Evolutionary conservation across 2,329 filamentous ascomycete species (phyloP).

Genomic region (Claviceps spartinae): DNA sequence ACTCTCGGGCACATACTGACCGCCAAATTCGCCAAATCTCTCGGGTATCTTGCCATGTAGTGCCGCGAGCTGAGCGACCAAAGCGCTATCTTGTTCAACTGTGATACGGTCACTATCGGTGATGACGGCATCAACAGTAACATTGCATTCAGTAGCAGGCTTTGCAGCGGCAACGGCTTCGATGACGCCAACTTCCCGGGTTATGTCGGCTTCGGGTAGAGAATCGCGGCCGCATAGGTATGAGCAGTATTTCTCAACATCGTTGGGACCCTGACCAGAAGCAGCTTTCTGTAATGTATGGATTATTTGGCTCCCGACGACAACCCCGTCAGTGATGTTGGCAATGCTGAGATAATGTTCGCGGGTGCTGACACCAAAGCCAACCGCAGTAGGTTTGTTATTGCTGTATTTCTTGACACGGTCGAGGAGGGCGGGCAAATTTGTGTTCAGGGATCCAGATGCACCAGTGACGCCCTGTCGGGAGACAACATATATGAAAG

Average conservation of each 20-base stretch:
- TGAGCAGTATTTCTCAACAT: conserved; percentile 77
- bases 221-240: conserved; percentile 41
- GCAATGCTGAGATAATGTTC: conserved; percentile 86
- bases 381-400: conserved; percentile 79
- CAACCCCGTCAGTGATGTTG: conserved; percentile 78
- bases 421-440: conserved; percentile 66
- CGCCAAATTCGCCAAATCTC: conserved; percentile 89
- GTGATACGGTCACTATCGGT: conserved; percentile 56
- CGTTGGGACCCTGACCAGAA: conserved; percentile 35
- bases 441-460: conserved; percentile 65
- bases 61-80: conserved; percentile 75
- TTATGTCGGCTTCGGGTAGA: conserved; percentile 24
- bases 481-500: conserved; percentile 97
- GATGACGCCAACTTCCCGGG: conserved; percentile 55
- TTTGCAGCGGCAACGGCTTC: conserved; percentile 49
- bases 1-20: conserved; percentile 93
- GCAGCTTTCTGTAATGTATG: conserved; percentile 45
- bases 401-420: conserved; percentile 88
- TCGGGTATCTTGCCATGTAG: conserved; percentile 70
- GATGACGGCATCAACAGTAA: conserved; percentile 46
- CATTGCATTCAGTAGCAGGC: conserved; percentile 18
- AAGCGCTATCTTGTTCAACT: conserved; percentile 37
- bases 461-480: conserved; percentile 94
- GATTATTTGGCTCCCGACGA: conserved; percentile 93
- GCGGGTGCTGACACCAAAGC: conserved; percentile 89